Percentiles rank a stretch among this genome's conserved stretches.
These are phyloP conservation scores for Fusarium coicis DNA, from an alignment of 2,329 filamentous ascomycete genomes.

Conservation along the genomic window DNA sequence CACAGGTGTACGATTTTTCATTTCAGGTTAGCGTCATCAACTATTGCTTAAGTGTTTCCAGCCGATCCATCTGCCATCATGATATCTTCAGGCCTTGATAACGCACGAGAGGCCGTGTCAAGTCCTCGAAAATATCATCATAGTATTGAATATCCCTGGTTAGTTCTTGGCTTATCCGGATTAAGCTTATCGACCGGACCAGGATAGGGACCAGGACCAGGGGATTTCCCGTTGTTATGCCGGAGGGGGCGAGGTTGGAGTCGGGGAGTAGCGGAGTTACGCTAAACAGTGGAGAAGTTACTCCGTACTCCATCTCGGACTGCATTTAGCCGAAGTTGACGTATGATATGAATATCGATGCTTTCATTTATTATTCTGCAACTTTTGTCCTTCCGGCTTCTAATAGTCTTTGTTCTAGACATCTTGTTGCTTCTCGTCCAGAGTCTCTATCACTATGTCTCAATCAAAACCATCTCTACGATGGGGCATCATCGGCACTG, in stretches of 20 bases:
- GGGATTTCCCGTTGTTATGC: not conserved
- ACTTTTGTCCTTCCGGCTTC: not conserved
- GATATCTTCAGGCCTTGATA: accelerated
- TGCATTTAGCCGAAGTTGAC: not conserved
- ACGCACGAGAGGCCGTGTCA: too few relatives aligned
- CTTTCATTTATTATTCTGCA: not conserved
- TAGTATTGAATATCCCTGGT: not conserved
- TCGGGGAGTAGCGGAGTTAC: not conserved
- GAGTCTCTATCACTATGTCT: not conserved
- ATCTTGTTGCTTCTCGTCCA: not conserved
- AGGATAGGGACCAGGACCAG: not conserved
- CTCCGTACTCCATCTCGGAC: not conserved
- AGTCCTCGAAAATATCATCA: not conserved
- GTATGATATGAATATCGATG: not conserved
- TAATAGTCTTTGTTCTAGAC: too few relatives aligned
- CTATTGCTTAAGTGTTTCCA: not conserved
- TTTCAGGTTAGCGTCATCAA: too few relatives aligned
- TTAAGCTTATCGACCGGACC: not conserved
- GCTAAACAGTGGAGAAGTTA: not conserved
- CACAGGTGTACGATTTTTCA: not conserved
- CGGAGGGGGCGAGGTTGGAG: not conserved
- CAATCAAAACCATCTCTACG: slow-evolving; percentile 43
- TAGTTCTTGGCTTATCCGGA: not conserved
- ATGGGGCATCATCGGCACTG: slow-evolving; percentile 55
- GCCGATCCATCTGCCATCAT: not conserved